phyloP scores from a whole-genome alignment of 352 stramenopile species.

The Globisporangium barbulae region DNA sequence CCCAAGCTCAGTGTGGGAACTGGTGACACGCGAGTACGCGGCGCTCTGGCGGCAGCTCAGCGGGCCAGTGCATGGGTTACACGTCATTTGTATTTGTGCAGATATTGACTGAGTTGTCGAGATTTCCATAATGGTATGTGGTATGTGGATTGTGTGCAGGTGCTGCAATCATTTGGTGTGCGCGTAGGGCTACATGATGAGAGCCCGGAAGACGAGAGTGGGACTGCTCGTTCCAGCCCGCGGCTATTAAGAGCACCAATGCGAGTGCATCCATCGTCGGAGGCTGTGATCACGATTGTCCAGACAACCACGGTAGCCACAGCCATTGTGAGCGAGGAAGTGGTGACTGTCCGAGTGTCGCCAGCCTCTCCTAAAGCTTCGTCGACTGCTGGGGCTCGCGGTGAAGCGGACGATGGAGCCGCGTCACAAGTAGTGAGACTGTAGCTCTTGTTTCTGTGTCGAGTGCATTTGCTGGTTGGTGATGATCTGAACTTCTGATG shows the following conservation, averaged over 20 bases:
- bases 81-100: not conserved
- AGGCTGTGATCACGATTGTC: not conserved
- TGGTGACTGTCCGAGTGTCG: not conserved
- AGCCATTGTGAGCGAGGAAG: not conserved
- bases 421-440: not conserved
- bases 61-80: conserved; percentile 38
- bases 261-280: not conserved
- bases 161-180: not conserved
- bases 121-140: not conserved
- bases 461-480: not conserved
- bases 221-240: not conserved
- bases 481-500: not conserved
- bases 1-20: conserved; percentile 21
- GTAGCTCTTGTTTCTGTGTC: not conserved
- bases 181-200: not conserved
- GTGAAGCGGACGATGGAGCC: not conserved
- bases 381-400: not conserved
- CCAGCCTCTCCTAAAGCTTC: not conserved
- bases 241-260: not conserved
- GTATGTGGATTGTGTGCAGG: not conserved
- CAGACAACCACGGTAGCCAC: not conserved
- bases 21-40: conserved; percentile 36
- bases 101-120: not conserved
- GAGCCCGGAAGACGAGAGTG: not conserved
- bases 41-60: conserved; percentile 35